Evolutionary conservation across 2,329 filamentous ascomycete species (phyloP).

Genomic region (Drechslera avenae): DNA sequence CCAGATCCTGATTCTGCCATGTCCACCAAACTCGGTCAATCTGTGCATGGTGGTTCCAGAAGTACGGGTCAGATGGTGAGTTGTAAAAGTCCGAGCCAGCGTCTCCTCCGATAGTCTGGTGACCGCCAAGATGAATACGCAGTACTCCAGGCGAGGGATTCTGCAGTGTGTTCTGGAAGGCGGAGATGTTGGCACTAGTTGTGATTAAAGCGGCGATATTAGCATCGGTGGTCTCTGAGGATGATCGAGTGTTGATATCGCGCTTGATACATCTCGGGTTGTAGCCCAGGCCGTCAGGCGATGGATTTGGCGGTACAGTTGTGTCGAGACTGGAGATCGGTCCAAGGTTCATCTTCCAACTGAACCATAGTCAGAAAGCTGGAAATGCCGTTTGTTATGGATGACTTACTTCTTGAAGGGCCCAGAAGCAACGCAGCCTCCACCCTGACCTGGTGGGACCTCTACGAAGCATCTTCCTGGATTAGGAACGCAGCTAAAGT

Average conservation of each 20-base stretch:
- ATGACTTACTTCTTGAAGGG: conserved; percentile 54
- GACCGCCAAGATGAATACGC: conserved; percentile 54
- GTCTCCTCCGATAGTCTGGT: conserved; percentile 39
- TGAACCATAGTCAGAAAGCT: background rate
- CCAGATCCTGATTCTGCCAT: conserved; percentile 55
- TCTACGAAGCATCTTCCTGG: conserved; percentile 1
- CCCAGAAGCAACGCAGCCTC: conserved; percentile 59
- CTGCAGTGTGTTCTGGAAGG: conserved; percentile 48
- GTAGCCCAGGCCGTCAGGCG: conserved; percentile 30
- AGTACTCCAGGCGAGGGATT: conserved; percentile 36
- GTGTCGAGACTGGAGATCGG: conserved; percentile 50
- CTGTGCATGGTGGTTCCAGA: conserved; percentile 56
- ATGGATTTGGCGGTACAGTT: conserved; percentile 36
- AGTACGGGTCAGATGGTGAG: conserved; percentile 53
- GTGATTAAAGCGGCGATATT: conserved; percentile 31
- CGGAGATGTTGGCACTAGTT: conserved; percentile 28
- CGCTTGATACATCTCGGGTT: conserved; percentile 47
- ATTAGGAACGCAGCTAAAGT: background rate
- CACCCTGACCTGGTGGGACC: conserved; percentile 53
- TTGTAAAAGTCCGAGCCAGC: conserved; percentile 48
- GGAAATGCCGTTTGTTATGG: background rate
- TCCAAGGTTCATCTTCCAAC: conserved; percentile 51
- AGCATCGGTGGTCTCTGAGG: conserved; percentile 30
- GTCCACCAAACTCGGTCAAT: conserved; percentile 57
- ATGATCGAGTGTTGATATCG: conserved; percentile 37